These are phyloP conservation scores for Leishmania aethiopica DNA, from an alignment of 208 protist species.

Conservation along the genomic window DNA sequence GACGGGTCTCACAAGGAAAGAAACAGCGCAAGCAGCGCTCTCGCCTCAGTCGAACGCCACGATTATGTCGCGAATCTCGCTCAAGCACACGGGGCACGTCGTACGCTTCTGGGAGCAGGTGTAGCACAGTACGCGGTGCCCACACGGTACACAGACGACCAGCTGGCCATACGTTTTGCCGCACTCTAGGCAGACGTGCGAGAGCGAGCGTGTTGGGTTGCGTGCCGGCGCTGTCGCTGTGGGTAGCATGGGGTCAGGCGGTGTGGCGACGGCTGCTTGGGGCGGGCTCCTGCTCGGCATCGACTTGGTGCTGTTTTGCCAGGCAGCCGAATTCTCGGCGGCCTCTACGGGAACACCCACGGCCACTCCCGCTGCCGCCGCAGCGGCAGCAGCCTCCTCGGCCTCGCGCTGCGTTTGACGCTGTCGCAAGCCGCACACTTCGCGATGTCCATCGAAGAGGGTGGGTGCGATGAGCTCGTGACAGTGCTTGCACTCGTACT, in stretches of 20 bases:
- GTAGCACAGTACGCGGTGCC: slow-evolving; percentile 81
- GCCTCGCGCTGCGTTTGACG: slow-evolving; percentile 34
- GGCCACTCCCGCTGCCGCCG: background rate
- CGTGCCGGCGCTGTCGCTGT: background rate
- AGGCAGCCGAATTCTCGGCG: background rate
- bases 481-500: slow-evolving; percentile 81
- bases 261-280: background rate
- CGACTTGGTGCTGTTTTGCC: background rate
- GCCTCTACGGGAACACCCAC: background rate
- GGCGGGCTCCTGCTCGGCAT: background rate
- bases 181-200: slow-evolving; percentile 44
- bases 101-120: slow-evolving; percentile 52
- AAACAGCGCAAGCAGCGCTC: background rate
- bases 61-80: slow-evolving; percentile 36
- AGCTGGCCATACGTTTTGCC: slow-evolving; percentile 40
- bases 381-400: slow-evolving; percentile 10
- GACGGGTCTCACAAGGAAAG: background rate
- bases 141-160: slow-evolving; percentile 71
- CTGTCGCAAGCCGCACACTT: slow-evolving; percentile 75
- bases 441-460: slow-evolving; percentile 82
- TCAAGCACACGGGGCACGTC: slow-evolving; percentile 82
- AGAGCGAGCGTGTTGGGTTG: slow-evolving; percentile 8
- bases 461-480: slow-evolving; percentile 61
- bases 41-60: slow-evolving; percentile 38
- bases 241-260: background rate